These are phyloP conservation scores for Onygena corvina DNA, from an alignment of 2,329 filamentous ascomycete genomes.

Conservation along the genomic window DNA sequence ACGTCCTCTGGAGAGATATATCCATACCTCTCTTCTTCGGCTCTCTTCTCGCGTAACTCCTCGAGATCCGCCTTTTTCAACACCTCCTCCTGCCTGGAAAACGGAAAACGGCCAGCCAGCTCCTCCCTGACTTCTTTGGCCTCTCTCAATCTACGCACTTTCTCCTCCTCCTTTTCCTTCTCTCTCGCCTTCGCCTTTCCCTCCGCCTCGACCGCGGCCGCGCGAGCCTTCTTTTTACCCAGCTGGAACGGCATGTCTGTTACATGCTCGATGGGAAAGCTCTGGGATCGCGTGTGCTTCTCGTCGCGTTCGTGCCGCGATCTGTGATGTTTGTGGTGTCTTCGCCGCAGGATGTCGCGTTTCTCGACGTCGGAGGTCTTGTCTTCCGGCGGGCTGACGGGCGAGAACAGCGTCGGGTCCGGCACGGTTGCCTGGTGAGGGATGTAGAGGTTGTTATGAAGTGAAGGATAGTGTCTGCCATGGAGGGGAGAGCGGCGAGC, in stretches of 20 bases:
- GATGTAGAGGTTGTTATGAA: constrained; percentile 4
- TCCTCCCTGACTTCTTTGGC: background rate
- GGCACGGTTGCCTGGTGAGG: constrained; percentile 4
- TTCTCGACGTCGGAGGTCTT: constrained; percentile 1
- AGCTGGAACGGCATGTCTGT: constrained; percentile 2
- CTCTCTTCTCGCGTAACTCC: constrained; percentile 50
- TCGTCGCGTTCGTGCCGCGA: constrained; percentile 4
- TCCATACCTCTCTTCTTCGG: constrained; percentile 61
- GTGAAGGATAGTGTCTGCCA: background rate
- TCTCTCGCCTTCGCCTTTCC: background rate
- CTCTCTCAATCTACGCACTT: background rate
- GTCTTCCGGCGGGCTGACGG: background rate
- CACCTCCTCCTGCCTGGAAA: constrained; percentile 20
- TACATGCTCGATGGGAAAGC: constrained; percentile 2
- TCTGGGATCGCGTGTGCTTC: background rate
- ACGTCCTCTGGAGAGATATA: constrained; percentile 23
- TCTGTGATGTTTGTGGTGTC: background rate
- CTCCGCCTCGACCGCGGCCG: background rate
- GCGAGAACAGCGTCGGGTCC: background rate
- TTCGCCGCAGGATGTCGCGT: background rate
- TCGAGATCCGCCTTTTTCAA: constrained; percentile 28
- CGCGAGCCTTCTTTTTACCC: constrained; percentile 5
- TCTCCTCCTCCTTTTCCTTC: background rate
- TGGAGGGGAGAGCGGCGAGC: background rate
- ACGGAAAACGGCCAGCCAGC: constrained; percentile 3